Base-by-base conservation (phyloP, 2,329 filamentous ascomycete genomes). In the Exserohilum rostratum region DNA sequence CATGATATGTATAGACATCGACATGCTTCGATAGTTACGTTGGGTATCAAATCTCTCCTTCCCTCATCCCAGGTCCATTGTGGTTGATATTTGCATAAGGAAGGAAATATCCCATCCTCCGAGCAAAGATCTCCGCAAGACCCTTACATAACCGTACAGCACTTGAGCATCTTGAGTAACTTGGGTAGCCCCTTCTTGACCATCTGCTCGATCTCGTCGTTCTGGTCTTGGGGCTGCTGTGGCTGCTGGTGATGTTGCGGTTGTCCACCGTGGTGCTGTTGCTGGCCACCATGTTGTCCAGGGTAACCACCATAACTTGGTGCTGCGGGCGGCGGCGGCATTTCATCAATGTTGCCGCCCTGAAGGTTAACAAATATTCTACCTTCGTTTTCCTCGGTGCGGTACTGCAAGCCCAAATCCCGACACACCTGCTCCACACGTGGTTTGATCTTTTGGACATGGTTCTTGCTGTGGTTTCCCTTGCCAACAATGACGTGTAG, bases 401-500 rank as follows among this genome's bases (percentile, higher is more conserved):
- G 78, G 76, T 90, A 97, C 67, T 92, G 84, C 50, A 99, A 80
- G 0, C 93, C 91, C 39, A 96, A 77, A 73, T 97, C 89, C 44
- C 81, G 84, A 76, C 93, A 96, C 44, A 98, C 82, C 72, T 90
- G 83, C 78, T 98, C 93, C 38, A 98, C 91, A 57, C 90, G 84
- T n/a, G 95, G 95, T 79, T 96, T 97, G 76, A 99, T 87, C 82
- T 95, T 97, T 76, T 96, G 91, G 20, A 98, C 83, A 68, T 95
- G 89, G 62, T 87, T 85, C 9, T 78, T 80, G 46, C 87, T 91
- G 78, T 99, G 95, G 74, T 96, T 95, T 3, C 95, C 95, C 77
- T 93, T 96, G 69, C 95, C 95, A 27, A 98, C 93, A 69, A 99
- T 97, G 35, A 96, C 93, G 78, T 96, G 92, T 51, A 99, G 79